Percentiles rank a stretch among this genome's conserved stretches.
These are phyloP conservation scores for Rhodomyrtus tomentosa DNA, from an alignment of 345 rosid genomes.

Conservation along the genomic window DNA sequence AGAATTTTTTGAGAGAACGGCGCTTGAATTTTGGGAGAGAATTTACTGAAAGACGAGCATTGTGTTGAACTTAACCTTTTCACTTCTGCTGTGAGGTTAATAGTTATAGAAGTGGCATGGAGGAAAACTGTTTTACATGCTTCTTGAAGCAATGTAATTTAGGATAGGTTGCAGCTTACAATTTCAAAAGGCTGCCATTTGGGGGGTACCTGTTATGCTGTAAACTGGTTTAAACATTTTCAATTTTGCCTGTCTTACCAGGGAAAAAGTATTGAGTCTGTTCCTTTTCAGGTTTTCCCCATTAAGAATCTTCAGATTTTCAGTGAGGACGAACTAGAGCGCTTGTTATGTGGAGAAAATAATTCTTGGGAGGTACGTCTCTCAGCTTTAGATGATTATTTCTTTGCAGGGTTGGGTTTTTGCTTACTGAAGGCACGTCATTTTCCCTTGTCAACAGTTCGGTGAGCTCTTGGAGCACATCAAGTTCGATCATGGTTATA, in stretches of 20 bases:
- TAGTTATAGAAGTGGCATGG: not conserved
- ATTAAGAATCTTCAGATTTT: slow-evolving; percentile 62
- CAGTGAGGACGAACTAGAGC: slow-evolving; percentile 76
- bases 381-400: not conserved
- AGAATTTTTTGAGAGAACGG: not conserved
- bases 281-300: slow-evolving; percentile 59
- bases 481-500: slow-evolving; percentile 96
- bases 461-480: slow-evolving; percentile 77
- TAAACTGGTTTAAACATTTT: not conserved
- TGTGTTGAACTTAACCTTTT: not conserved
- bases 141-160: not conserved
- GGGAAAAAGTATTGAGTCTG: not conserved
- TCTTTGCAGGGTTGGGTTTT: not conserved
- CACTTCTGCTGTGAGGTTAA: not conserved
- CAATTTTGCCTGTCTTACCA: not conserved
- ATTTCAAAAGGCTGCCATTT: not conserved
- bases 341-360: slow-evolving; percentile 76
- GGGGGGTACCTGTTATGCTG: not conserved
- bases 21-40: not conserved
- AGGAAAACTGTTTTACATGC: not conserved
- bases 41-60: not conserved
- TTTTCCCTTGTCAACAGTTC: slow-evolving; percentile 27
- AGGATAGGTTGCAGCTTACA: not conserved
- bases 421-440: not conserved
- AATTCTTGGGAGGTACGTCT: slow-evolving; percentile 53